A percentile compares a stretch with the other conserved stretches of the same genome.
phyloP scores from a whole-genome alignment of 2,329 filamentous ascomycete species.

The Sarocladium kiliense region DNA sequence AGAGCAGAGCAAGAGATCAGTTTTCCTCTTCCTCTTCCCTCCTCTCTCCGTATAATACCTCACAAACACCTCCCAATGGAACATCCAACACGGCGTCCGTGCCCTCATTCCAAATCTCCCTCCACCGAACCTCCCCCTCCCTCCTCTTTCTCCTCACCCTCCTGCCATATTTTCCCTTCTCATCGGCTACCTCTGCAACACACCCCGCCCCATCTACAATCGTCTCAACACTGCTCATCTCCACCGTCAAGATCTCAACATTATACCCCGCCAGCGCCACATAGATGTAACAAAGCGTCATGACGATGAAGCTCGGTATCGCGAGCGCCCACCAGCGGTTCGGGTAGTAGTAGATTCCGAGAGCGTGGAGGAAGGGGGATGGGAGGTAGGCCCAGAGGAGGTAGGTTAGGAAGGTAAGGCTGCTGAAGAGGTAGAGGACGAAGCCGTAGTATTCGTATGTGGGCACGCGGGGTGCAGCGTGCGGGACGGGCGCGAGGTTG shows the following conservation, averaged over 20 bases:
- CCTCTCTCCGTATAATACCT: slow-evolving; percentile 77
- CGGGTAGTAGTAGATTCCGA: slow-evolving; percentile 95
- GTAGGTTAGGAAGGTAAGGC: slow-evolving; percentile 70
- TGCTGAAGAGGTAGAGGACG: slow-evolving; percentile 87
- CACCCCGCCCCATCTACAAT: slow-evolving; percentile 87
- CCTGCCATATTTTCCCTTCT: slow-evolving; percentile 15
- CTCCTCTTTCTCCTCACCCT: slow-evolving; percentile 31
- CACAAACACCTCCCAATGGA: slow-evolving; percentile 88
- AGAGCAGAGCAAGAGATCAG: background rate
- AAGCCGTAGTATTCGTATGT: slow-evolving; percentile 99
- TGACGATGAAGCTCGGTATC: slow-evolving; percentile 84
- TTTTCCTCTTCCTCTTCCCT: slow-evolving; percentile 21
- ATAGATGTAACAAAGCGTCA: slow-evolving; percentile 87
- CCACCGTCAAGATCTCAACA: slow-evolving; percentile 78
- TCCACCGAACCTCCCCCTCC: slow-evolving; percentile 56
- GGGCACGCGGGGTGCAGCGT: slow-evolving; percentile 88
- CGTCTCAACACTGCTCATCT: slow-evolving; percentile 75
- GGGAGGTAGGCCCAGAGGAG: slow-evolving; percentile 86
- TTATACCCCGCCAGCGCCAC: slow-evolving; percentile 90
- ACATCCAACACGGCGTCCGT: slow-evolving; percentile 98
- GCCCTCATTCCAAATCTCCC: slow-evolving; percentile 78
- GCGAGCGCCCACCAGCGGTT: slow-evolving; percentile 97
- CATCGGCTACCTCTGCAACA: slow-evolving; percentile 49
- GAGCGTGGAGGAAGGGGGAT: slow-evolving; percentile 81
- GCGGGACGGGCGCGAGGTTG: slow-evolving; percentile 70